Evolutionary conservation across 179 eudicot genomes (phyloP).

Genomic region (Camellia oleifera): DNA sequence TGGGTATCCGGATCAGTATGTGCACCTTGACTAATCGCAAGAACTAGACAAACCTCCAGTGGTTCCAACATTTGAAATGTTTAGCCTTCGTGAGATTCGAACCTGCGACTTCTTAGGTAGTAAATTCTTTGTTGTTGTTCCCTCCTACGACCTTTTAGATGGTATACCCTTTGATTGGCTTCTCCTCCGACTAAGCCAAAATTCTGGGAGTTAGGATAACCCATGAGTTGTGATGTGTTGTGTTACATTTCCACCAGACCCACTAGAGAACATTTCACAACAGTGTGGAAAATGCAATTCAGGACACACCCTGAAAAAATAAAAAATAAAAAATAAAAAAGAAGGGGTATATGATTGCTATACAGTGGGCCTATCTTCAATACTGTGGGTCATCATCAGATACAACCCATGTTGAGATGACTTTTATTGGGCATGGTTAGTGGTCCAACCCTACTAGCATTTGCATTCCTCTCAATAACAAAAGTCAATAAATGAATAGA

Average conservation of each 20-base stretch:
- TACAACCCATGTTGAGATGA: background rate
- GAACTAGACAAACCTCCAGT: no score
- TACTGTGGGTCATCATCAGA: slow-evolving; percentile 10
- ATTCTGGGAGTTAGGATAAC: no score
- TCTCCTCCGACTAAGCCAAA: no score
- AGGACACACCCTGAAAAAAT: background rate
- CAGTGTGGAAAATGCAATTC: background rate
- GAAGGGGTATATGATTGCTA: background rate
- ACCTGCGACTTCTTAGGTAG: no score
- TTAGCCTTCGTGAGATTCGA: no score
- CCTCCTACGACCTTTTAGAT: no score
- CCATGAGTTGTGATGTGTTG: no score
- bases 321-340: background rate
- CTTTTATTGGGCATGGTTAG: background rate
- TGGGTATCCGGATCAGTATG: no score
- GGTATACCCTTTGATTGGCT: no score
- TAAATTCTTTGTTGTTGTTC: no score
- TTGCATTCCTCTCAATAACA: background rate
- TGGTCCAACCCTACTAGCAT: background rate
- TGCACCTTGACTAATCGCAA: no score
- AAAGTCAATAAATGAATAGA: slow-evolving; percentile 5
- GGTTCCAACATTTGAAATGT: no score
- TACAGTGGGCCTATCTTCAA: background rate
- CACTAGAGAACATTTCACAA: slow-evolving; percentile 12
- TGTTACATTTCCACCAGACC: background rate